Evolutionary conservation across 2,329 filamentous ascomycete species (phyloP).

Genomic region (Phaeosphaeriaceae sp.): DNA sequence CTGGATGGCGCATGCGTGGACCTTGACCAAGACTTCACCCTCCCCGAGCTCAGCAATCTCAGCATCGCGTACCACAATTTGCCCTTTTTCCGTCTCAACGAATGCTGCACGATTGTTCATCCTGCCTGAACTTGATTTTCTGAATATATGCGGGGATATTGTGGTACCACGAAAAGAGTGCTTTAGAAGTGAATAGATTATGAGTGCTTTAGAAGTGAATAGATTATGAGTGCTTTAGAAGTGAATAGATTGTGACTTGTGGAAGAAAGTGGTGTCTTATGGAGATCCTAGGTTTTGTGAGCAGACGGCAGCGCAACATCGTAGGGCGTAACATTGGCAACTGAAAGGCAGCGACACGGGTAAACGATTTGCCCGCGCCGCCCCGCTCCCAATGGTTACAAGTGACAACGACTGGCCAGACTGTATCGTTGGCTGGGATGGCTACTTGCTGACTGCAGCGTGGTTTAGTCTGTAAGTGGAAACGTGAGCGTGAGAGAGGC

Average conservation of each 20-base stretch:
- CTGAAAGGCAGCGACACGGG: neutral
- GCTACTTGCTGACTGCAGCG: neutral
- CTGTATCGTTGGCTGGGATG: neutral
- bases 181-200: no score
- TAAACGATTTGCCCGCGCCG: neutral
- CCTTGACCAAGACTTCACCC: slow-evolving; percentile 27
- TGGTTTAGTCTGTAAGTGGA: neutral
- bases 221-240: no score
- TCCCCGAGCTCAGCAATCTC: slow-evolving; percentile 20
- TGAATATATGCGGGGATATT: neutral
- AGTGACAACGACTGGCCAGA: neutral
- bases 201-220: no score
- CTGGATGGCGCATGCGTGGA: slow-evolving; percentile 31
- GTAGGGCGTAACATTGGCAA: neutral
- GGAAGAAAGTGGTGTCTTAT: neutral
- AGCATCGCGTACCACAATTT: slow-evolving; percentile 21
- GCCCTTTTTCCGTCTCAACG: slow-evolving; percentile 19
- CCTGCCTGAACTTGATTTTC: slow-evolving; percentile 28
- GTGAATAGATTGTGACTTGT: neutral
- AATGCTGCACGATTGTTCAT: slow-evolving; percentile 30
- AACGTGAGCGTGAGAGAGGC: neutral
- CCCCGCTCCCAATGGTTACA: neutral
- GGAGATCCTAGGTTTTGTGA: neutral
- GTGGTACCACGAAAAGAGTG: neutral
- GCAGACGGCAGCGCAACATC: neutral